Conservation (phyloP, 2,329 filamentous ascomycete genomes). For the Apiospora hydei region DNA sequence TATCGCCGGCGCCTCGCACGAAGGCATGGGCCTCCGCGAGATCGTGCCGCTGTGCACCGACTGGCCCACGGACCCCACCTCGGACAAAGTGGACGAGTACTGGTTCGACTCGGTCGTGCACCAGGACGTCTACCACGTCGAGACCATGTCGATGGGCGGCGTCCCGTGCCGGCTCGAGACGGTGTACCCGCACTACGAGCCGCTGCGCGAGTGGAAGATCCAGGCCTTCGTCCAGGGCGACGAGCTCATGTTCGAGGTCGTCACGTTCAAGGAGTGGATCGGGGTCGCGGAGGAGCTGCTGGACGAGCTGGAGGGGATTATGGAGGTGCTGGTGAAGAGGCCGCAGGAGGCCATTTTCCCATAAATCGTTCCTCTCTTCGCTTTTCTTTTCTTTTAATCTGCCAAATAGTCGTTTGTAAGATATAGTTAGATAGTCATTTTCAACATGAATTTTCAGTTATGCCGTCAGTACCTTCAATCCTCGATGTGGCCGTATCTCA, state of each 20-base stretch:
- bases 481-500: not conserved
- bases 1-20: conserved; percentile 61
- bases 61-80: conserved; percentile 45
- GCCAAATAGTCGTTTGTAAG: not conserved
- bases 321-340: conserved; percentile 48
- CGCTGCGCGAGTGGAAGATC: conserved; percentile 64
- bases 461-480: no score
- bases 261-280: conserved; percentile 64
- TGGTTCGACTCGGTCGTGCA: conserved; percentile 66
- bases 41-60: conserved; percentile 57
- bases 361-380: not conserved
- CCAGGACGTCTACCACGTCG: conserved; percentile 68
- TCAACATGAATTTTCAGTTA: not conserved
- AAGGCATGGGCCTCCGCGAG: conserved; percentile 61
- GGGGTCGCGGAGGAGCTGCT: conserved; percentile 59
- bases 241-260: conserved; percentile 62
- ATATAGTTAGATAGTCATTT: not conserved
- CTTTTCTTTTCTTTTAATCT: not conserved
- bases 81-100: not conserved
- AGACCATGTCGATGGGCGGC: conserved; percentile 53
- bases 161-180: conserved; percentile 60
- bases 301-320: conserved; percentile 53
- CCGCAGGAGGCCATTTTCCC: conserved; percentile 31
- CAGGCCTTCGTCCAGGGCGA: conserved; percentile 65
- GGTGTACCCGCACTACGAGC: conserved; percentile 64